These are phyloP conservation scores for Colletotrichum musae DNA, from an alignment of 2,329 filamentous ascomycete genomes.

Conservation along the genomic window DNA sequence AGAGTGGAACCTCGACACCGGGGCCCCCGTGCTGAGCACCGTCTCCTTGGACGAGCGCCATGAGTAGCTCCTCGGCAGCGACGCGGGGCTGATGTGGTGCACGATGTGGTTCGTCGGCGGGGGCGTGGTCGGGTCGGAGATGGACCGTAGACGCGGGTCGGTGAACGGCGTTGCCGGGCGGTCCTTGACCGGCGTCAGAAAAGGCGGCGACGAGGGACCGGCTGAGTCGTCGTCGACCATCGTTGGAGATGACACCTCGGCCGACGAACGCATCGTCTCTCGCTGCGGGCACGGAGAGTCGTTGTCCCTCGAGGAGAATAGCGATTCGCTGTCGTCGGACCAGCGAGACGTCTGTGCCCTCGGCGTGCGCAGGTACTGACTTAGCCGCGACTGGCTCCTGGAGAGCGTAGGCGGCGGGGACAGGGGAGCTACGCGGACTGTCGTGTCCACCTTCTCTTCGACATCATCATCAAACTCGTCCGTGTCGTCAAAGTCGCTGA, in stretches of 20 bases:
- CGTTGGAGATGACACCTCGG: slow-evolving; percentile 31
- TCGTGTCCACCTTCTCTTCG: background rate
- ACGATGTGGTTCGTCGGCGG: slow-evolving; percentile 33
- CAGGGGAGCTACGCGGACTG: background rate
- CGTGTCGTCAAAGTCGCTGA: slow-evolving; percentile 10
- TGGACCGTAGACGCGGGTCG: slow-evolving; percentile 22
- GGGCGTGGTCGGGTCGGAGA: slow-evolving; percentile 29
- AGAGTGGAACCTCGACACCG: slow-evolving; percentile 22
- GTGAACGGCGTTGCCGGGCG: slow-evolving; percentile 34
- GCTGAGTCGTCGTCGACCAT: slow-evolving; percentile 31
- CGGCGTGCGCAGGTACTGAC: slow-evolving; percentile 8
- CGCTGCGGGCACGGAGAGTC: slow-evolving; percentile 31
- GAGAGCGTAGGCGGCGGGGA: slow-evolving; percentile 30
- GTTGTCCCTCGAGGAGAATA: slow-evolving; percentile 35
- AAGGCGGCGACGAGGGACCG: slow-evolving; percentile 12
- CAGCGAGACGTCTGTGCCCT: slow-evolving; percentile 35
- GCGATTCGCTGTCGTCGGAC: slow-evolving; percentile 38
- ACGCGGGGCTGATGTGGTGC: slow-evolving; percentile 17
- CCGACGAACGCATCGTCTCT: slow-evolving; percentile 29
- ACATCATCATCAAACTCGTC: slow-evolving; percentile 8
- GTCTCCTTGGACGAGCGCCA: slow-evolving; percentile 38
- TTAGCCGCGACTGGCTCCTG: slow-evolving; percentile 12
- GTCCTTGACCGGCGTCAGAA: slow-evolving; percentile 28
- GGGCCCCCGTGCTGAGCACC: slow-evolving; percentile 27
- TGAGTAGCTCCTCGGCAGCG: slow-evolving; percentile 25